Conservation (phyloP, 768 basidiomycete genomes). For the Daedalea quercina region DNA sequence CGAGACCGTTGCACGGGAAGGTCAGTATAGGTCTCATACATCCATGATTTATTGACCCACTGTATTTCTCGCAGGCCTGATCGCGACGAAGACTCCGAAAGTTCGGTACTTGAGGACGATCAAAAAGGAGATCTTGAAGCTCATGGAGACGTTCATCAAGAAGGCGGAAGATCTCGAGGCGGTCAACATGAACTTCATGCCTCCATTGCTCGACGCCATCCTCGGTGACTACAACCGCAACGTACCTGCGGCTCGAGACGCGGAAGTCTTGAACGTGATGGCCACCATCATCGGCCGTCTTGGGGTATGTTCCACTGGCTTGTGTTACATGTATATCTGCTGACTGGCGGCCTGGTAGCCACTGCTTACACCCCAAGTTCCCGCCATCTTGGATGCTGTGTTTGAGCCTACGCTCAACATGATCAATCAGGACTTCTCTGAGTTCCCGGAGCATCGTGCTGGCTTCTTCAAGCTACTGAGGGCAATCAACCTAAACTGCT, state of each 20-base stretch:
- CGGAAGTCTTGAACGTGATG: slow-evolving; percentile 97
- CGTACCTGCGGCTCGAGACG: slow-evolving; percentile 88
- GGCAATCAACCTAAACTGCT: slow-evolving; percentile 88
- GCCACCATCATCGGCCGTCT: slow-evolving; percentile 86
- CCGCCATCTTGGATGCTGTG: slow-evolving; percentile 91
- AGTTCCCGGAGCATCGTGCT: slow-evolving; percentile 94
- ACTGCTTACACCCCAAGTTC: slow-evolving; percentile 88
- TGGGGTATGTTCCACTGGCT: slow-evolving; percentile 55
- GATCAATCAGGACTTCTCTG: slow-evolving; percentile 99
- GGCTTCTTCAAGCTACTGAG: slow-evolving; percentile 96
- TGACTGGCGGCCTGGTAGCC: slow-evolving; percentile 36
- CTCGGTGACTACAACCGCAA: slow-evolving; percentile 97
- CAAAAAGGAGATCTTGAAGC: slow-evolving; percentile 95
- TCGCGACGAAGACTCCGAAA: slow-evolving; percentile 96
- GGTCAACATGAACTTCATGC: slow-evolving; percentile 89
- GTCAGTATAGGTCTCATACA: slow-evolving; percentile 30
- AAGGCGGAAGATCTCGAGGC: slow-evolving; percentile 95
- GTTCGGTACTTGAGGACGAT: slow-evolving; percentile 91
- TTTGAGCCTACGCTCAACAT: slow-evolving; percentile 96
- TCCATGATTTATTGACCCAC: background rate
- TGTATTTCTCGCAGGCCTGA: slow-evolving; percentile 46
- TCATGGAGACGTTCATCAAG: slow-evolving; percentile 97
- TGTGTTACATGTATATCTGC: background rate
- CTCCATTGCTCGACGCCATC: slow-evolving; percentile 91
- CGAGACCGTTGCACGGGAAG: slow-evolving; percentile 82